Percentiles rank a stretch among this genome's conserved stretches.
phyloP scores from a whole-genome alignment of 305 asterid species.

The Fraxinus sp. region DNA sequence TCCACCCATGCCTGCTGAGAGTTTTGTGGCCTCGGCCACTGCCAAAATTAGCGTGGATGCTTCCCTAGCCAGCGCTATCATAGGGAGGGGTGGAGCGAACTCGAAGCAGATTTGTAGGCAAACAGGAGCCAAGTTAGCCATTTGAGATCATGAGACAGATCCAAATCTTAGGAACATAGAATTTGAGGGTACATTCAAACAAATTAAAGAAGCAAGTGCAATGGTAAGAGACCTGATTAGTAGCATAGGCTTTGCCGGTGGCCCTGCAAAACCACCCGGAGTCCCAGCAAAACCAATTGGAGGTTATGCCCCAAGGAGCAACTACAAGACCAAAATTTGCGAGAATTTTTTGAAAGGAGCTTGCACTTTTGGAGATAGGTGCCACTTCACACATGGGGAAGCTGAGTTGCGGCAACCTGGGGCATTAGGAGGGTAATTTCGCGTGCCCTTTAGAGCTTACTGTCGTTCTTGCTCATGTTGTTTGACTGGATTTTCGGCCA shows the following conservation, averaged over 20 bases:
- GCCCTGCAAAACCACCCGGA: constrained; percentile 39
- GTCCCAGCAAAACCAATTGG: constrained; percentile 22
- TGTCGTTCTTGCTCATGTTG: neutral
- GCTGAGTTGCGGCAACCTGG: constrained; percentile 64
- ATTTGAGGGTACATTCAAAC: constrained; percentile 82
- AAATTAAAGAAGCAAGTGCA: constrained; percentile 62
- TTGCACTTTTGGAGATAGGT: constrained; percentile 87
- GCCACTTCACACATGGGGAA: constrained; percentile 90
- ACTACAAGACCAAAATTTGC: constrained; percentile 79
- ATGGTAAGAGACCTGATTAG: constrained; percentile 75
- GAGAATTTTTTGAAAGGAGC: constrained; percentile 77
- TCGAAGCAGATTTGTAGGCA: constrained; percentile 83
- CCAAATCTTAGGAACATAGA: constrained; percentile 74
- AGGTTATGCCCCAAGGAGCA: constrained; percentile 45
- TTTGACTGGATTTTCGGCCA: constrained; percentile 5
- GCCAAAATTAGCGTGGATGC: too few species aligned
- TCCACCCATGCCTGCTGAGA: constrained; percentile 48
- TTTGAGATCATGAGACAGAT: constrained; percentile 71
- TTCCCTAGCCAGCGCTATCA: constrained; percentile 76
- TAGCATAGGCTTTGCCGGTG: constrained; percentile 44
- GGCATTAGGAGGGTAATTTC: constrained; percentile 16
- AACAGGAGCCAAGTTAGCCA: constrained; percentile 71
- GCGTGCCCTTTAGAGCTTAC: neutral
- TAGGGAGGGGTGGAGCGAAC: constrained; percentile 85
- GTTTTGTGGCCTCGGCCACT: constrained; percentile 72